Evolutionary conservation across 306 rosid genomes (phyloP), one percentile per base, ranked within the genome.

Genomic region (Prunus padus): DNA sequence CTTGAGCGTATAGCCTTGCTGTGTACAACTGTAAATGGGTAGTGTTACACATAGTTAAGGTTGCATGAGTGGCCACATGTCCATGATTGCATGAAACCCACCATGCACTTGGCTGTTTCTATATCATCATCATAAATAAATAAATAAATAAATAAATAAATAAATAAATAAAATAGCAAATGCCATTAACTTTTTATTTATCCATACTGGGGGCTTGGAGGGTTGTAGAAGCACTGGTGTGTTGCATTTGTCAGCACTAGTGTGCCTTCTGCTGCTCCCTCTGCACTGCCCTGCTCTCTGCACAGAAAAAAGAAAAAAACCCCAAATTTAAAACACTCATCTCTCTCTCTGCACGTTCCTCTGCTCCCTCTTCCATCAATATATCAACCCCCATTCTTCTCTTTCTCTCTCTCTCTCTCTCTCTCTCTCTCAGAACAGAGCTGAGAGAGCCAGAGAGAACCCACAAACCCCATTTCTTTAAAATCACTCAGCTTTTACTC

Each of bases 291-390:
- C 8, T 33, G 0, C 63, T 20, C 10, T 26, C 20, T 13, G 66
- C 42, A 3, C 55, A 30, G 69, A 59, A 9, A n/a, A 18, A 44
- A 28, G 44, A 18, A 14, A 25, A 71, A n/a, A 26, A n/a, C 31
- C 15, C 44, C 5, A n/a, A 40, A 47, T 23, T 26, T 49, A 62
- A 79, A 54, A 64, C 49, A 37, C 42, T 26, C 71, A 30, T 42
- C 52, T 69, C 20, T 44, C 79, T 67, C 73, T 45, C 81, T 51
- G 59, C 83, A 81, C 88, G 84, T 81, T 77, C 77, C 72, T 28
- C 83, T 80, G 88, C 85, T 50, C 80, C 84, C 77, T 44, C 14
- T 37, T 68, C 80, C 74, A 31, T 33, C 70, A 59, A n/a, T 61
- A 76, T 63, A 65, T 61, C 59, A 30, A 31, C 14, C 65, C 28